Percentiles rank a stretch among this genome's conserved stretches.
Conservation (phyloP, 2,329 filamentous ascomycete genomes). For the Botrytis paeoniae region DNA sequence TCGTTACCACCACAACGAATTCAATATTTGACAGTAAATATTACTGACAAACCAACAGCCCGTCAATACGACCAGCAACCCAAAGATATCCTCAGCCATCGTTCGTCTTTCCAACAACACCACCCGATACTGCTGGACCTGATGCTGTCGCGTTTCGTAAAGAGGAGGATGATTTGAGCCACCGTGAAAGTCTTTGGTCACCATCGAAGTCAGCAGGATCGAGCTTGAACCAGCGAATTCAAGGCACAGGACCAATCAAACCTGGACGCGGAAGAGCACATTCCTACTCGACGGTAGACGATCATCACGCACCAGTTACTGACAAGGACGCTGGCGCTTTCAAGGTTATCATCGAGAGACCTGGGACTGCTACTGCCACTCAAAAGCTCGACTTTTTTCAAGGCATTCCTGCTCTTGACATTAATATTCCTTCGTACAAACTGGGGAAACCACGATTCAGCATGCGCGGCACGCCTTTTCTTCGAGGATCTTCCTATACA, state of each 20-base stretch:
- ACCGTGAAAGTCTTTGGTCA: conserved; percentile 36
- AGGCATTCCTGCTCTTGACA: conserved; percentile 59
- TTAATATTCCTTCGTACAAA: conserved; percentile 80
- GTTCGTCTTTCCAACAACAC: conserved; percentile 59
- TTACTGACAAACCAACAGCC: conserved; percentile 44
- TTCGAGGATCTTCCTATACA: conserved; percentile 78
- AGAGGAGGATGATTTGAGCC: conserved; percentile 28
- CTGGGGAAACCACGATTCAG: conserved; percentile 82
- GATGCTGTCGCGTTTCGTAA: conserved; percentile 43
- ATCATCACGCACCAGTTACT: conserved; percentile 52
- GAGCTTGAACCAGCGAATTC: conserved; percentile 41
- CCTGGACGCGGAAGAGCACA: conserved; percentile 57
- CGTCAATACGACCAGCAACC: conserved; percentile 58
- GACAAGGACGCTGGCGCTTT: conserved; percentile 63
- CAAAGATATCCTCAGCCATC: conserved; percentile 60
- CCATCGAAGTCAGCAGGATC: conserved; percentile 34
- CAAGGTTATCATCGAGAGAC: conserved; percentile 76
- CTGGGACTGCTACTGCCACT: conserved; percentile 52
- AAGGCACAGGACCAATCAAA: conserved; percentile 20
- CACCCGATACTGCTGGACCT: conserved; percentile 57
- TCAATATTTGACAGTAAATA: conserved; percentile 17
- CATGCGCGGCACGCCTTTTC: conserved; percentile 67
- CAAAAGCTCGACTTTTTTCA: conserved; percentile 51
- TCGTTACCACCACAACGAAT: conserved; percentile 18
- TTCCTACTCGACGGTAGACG: conserved; percentile 75